phyloP scores from a whole-genome alignment of 2,329 filamentous ascomycete genomes.

The Microdochium trichocladiopsis region DNA sequence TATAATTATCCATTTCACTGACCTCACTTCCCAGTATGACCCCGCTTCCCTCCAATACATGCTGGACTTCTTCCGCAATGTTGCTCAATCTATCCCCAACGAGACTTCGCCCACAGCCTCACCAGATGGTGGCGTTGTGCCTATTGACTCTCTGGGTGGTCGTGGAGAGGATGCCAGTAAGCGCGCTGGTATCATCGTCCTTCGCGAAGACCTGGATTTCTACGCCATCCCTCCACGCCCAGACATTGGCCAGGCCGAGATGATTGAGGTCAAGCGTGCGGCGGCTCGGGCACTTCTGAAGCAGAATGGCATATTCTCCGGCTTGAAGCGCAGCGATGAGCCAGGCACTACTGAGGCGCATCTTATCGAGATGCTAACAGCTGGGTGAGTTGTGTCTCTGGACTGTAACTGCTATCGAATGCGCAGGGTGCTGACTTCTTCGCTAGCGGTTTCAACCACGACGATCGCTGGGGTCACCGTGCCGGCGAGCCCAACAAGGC shows the following conservation, averaged over 20 bases:
- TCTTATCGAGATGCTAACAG: slow-evolving; percentile 97
- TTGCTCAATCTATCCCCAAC: slow-evolving; percentile 89
- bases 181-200: slow-evolving; percentile 94
- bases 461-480: slow-evolving; percentile 92
- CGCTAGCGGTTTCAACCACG: slow-evolving; percentile 84
- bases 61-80: slow-evolving; percentile 95
- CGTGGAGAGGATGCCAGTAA: slow-evolving; percentile 57
- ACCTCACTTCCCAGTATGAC: slow-evolving; percentile 67
- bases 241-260: slow-evolving; percentile 79
- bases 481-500: slow-evolving; percentile 98
- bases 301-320: slow-evolving; percentile 94
- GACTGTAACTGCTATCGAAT: slow-evolving; percentile 1
- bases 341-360: slow-evolving; percentile 95
- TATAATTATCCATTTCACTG: slow-evolving; percentile 34
- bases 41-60: slow-evolving; percentile 95
- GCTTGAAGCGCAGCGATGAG: slow-evolving; percentile 90
- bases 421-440: slow-evolving; percentile 8
- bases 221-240: slow-evolving; percentile 86
- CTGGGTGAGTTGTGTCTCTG: slow-evolving; percentile 60
- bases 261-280: slow-evolving; percentile 94
- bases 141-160: slow-evolving; percentile 63
- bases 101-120: slow-evolving; percentile 61
- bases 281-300: slow-evolving; percentile 78
- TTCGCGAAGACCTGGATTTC: slow-evolving; percentile 94
- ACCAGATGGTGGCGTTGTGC: slow-evolving; percentile 54